These are phyloP conservation scores for Microbotryum saponariae DNA, from an alignment of 1,284 basidiomycete genomes.

Conservation along the genomic window DNA sequence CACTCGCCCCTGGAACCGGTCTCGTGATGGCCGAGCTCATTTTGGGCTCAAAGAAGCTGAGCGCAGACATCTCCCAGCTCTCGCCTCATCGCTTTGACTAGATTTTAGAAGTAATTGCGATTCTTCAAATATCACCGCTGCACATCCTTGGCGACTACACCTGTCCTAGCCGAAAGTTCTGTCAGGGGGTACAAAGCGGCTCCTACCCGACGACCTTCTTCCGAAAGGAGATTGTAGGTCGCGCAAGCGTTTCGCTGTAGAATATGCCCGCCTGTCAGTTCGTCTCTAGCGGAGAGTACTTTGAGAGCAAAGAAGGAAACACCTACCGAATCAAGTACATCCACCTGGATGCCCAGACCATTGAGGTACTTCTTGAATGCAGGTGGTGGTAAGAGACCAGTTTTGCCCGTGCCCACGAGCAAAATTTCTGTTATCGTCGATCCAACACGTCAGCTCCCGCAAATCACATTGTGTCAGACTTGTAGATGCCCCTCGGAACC, in stretches of 20 bases:
- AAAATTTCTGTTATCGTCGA: constrained; percentile 61
- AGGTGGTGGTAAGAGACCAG: constrained; percentile 62
- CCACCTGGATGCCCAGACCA: constrained; percentile 75
- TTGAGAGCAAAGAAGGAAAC: constrained; percentile 2
- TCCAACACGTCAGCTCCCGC: too few relatives aligned
- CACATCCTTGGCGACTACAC: background rate
- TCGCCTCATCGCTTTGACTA: constrained; percentile 7
- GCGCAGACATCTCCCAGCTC: constrained; percentile 16
- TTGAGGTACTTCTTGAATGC: constrained; percentile 61
- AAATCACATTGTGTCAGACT: background rate
- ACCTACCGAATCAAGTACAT: constrained; percentile 87
- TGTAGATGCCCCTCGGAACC: constrained; percentile 35
- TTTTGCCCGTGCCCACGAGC: constrained; percentile 75
- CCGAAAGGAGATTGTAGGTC: constrained; percentile 84
- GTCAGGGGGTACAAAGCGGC: constrained; percentile 55
- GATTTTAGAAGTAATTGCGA: too few relatives aligned
- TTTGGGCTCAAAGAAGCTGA: background rate
- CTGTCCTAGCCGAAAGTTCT: constrained; percentile 23
- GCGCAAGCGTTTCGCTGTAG: constrained; percentile 78
- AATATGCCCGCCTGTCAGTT: too few relatives aligned
- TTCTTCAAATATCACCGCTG: too few relatives aligned
- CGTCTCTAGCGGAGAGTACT: constrained; percentile 3
- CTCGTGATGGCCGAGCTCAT: constrained; percentile 19
- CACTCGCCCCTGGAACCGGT: constrained; percentile 22
- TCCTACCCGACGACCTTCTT: constrained; percentile 84